phyloP scores from a whole-genome alignment of 2,329 filamentous ascomycete genomes.

The Colletotrichum filicis region DNA sequence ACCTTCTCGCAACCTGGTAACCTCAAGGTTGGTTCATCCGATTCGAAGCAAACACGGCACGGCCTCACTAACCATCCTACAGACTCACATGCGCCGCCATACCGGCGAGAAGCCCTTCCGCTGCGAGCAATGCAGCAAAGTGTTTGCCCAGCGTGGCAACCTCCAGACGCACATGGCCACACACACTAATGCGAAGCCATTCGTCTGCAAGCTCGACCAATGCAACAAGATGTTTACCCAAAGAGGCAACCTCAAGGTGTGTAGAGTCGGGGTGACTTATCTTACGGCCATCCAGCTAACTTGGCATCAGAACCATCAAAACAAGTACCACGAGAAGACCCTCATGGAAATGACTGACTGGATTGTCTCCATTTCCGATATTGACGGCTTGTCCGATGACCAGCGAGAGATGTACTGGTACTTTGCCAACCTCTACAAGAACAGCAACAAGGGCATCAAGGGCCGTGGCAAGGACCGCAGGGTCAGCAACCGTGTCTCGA shows the following conservation, averaged over 20 bases:
- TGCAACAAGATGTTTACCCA: constrained; percentile 92
- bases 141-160: constrained; percentile 88
- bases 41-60: too few relatives aligned
- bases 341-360: constrained; percentile 76
- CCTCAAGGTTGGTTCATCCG: constrained; percentile 71
- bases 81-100: constrained; percentile 90
- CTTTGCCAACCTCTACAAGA: constrained; percentile 91
- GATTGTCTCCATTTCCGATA: constrained; percentile 73
- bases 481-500: constrained; percentile 53
- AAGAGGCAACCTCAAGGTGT: constrained; percentile 89
- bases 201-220: constrained; percentile 81
- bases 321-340: constrained; percentile 87
- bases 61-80: neutral
- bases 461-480: constrained; percentile 88
- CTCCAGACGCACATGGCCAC: constrained; percentile 86
- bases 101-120: constrained; percentile 87
- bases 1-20: constrained; percentile 92
- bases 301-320: constrained; percentile 79
- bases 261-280: constrained; percentile 19
- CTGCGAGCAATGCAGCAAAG: constrained; percentile 83
- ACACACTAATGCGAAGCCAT: constrained; percentile 82
- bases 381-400: constrained; percentile 70
- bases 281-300: neutral
- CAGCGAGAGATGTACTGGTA: constrained; percentile 87
- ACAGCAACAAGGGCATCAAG: constrained; percentile 98